Percentiles rank a stretch among this genome's conserved stretches.
These are phyloP conservation scores for Pestalotiopsis sp. DNA, from an alignment of 2,329 filamentous ascomycete species.

Conservation along the genomic window DNA sequence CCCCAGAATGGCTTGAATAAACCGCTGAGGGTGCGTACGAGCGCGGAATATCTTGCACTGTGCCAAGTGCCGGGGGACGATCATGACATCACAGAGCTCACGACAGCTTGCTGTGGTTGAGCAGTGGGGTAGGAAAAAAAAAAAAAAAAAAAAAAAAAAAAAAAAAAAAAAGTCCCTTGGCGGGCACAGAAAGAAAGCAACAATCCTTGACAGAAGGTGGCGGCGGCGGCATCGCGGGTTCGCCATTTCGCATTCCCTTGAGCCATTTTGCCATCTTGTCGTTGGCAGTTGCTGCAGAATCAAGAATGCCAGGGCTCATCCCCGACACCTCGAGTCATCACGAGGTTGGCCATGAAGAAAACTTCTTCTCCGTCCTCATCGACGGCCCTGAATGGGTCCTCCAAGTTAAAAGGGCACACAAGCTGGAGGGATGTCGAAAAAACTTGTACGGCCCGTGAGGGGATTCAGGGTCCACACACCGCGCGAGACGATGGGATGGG, in stretches of 20 bases:
- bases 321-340: not conserved
- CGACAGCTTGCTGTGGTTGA: not conserved
- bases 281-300: not conserved
- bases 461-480: not conserved
- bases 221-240: not conserved
- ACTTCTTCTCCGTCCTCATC: not conserved
- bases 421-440: not conserved
- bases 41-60: not conserved
- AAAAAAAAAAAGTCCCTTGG: not conserved
- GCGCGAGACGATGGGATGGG: not conserved
- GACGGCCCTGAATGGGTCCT: not conserved
- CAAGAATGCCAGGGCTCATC: not conserved
- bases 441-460: not conserved
- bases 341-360: not conserved
- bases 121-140: not conserved
- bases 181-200: not conserved
- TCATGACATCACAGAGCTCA: constrained; percentile 7
- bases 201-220: not conserved
- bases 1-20: not conserved
- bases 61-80: constrained; percentile 1
- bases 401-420: not conserved
- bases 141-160: no score
- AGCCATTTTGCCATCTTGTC: not conserved
- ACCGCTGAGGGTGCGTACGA: not conserved
- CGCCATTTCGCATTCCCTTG: not conserved